phyloP scores from a whole-genome alignment of 108 stramenopile genomes.

The Pseudonitzschia delicatissima region DNA sequence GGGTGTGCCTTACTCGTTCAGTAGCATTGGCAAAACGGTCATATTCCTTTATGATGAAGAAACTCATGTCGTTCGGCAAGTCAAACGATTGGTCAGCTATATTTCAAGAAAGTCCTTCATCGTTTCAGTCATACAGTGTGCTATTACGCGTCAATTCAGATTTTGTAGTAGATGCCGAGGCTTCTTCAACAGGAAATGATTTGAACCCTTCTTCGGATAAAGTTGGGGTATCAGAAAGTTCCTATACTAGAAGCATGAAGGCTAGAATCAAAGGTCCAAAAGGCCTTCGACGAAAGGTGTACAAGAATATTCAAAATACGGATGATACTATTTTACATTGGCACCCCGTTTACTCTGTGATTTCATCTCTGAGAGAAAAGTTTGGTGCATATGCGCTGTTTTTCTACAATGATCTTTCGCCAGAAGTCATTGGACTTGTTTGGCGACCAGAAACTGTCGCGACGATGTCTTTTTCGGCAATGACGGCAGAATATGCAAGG shows the following conservation, averaged over 20 bases:
- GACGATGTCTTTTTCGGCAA: slow-evolving; percentile 57
- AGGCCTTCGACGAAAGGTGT: slow-evolving; percentile 55
- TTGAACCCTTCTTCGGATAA: slow-evolving; percentile 6
- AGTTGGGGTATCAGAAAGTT: slow-evolving; percentile 31
- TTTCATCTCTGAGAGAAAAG: slow-evolving; percentile 44
- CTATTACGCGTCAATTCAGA: slow-evolving; percentile 64
- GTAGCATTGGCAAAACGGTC: slow-evolving; percentile 70
- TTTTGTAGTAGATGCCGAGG: slow-evolving; percentile 56
- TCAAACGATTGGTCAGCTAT: slow-evolving; percentile 49
- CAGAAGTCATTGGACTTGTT: slow-evolving; percentile 73
- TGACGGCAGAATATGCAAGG: slow-evolving; percentile 60
- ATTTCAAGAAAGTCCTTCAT: slow-evolving; percentile 65
- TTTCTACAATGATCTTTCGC: slow-evolving; percentile 77
- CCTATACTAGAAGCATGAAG: slow-evolving; percentile 59
- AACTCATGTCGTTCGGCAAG: slow-evolving; percentile 26
- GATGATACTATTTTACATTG: slow-evolving; percentile 38
- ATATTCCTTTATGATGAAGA: slow-evolving; percentile 47
- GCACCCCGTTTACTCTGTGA: slow-evolving; percentile 63
- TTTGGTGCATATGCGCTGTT: slow-evolving; percentile 69
- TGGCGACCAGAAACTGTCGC: slow-evolving; percentile 71
- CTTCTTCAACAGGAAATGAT: slow-evolving; percentile 58
- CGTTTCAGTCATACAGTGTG: slow-evolving; percentile 74
- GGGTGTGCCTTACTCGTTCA: slow-evolving; percentile 61
- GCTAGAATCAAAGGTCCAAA: slow-evolving; percentile 59
- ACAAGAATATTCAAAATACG: slow-evolving; percentile 55